A percentile compares a stretch with the other conserved stretches of the same genome.
phyloP scores from a whole-genome alignment of 345 rosid species.

The Nasturtium officinale region DNA sequence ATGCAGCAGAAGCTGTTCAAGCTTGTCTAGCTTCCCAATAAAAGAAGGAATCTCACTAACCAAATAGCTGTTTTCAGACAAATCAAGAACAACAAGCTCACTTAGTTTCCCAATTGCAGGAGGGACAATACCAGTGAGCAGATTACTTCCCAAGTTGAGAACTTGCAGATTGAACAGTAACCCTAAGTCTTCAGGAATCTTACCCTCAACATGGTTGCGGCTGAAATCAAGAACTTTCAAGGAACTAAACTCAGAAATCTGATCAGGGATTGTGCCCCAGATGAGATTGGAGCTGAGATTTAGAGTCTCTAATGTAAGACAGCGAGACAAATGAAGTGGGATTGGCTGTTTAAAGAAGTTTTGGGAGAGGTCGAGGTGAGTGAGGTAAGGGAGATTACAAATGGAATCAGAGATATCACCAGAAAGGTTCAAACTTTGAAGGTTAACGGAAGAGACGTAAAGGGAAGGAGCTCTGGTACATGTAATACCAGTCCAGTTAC shows the following conservation, averaged over 20 bases:
- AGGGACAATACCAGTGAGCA: slow-evolving; percentile 78
- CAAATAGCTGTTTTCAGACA: slow-evolving; percentile 72
- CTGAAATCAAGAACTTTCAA: slow-evolving; percentile 69
- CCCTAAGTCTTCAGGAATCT: slow-evolving; percentile 74
- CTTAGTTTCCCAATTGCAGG: slow-evolving; percentile 63
- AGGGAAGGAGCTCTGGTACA: slow-evolving; percentile 60
- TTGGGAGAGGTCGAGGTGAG: slow-evolving; percentile 71
- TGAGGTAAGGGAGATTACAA: slow-evolving; percentile 62
- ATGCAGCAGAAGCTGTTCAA: slow-evolving; percentile 73
- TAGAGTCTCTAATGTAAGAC: slow-evolving; percentile 66
- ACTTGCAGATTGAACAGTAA: slow-evolving; percentile 56
- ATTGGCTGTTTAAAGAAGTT: slow-evolving; percentile 83
- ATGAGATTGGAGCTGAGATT: slow-evolving; percentile 75
- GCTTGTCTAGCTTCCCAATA: slow-evolving; percentile 72
- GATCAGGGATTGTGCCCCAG: slow-evolving; percentile 83
- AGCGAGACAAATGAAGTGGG: slow-evolving; percentile 73
- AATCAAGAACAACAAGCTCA: slow-evolving; percentile 75
- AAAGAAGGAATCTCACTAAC: slow-evolving; percentile 68
- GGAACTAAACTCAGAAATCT: slow-evolving; percentile 59
- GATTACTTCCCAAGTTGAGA: slow-evolving; percentile 75
- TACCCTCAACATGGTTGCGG: slow-evolving; percentile 77
- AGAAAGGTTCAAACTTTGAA: slow-evolving; percentile 83
- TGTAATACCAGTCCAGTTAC: slow-evolving; percentile 89
- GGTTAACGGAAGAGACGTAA: slow-evolving; percentile 66
- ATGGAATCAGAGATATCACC: slow-evolving; percentile 81